These are phyloP conservation scores for Streptanthus diversifolius DNA, from an alignment of 345 rosid genomes.

Conservation along the genomic window DNA sequence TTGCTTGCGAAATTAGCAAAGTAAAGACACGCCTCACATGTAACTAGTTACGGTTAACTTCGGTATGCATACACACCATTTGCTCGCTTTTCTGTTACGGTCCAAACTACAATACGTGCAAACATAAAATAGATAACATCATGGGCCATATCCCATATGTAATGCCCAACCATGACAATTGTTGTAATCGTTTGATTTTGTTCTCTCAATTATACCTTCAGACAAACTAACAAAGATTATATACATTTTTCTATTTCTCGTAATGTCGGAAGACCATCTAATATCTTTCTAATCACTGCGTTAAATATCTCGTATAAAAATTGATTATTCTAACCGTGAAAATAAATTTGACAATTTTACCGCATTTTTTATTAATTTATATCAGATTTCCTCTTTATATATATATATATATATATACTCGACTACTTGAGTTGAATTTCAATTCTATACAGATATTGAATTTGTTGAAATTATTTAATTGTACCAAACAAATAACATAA, in stretches of 20 bases:
- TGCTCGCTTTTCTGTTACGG: neutral
- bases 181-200: neutral
- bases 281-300: neutral
- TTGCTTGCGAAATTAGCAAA: conserved; percentile 15
- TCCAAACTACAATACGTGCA: conserved; percentile 13
- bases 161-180: neutral
- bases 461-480: neutral
- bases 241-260: neutral
- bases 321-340: neutral
- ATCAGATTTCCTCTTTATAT: neutral
- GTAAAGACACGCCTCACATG: neutral
- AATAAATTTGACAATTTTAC: neutral
- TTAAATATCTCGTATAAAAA: neutral
- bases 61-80: conserved; percentile 7
- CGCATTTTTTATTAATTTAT: neutral
- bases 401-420: neutral
- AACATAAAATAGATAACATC: neutral
- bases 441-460: neutral
- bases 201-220: neutral
- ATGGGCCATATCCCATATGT: neutral
- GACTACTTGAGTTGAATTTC: neutral
- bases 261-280: neutral
- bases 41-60: conserved; percentile 21
- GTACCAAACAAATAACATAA: neutral
- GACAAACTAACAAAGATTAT: neutral